Conservation (phyloP, 1,284 basidiomycete species). For the Psilocybe mexicana region DNA sequence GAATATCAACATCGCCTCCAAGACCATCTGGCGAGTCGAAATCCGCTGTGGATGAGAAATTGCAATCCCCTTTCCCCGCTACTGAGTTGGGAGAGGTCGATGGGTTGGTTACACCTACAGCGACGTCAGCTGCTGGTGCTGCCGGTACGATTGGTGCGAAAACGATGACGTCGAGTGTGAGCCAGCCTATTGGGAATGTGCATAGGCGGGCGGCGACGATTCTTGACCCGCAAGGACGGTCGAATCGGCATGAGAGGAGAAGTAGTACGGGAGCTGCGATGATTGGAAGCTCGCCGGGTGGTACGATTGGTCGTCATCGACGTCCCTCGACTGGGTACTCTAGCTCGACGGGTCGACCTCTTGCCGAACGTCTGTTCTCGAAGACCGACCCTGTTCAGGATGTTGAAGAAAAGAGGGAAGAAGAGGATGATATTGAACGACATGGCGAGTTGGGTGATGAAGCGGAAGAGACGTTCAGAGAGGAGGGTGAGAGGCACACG, state of each 20-base stretch:
- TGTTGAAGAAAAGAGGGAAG: conserved; percentile 41
- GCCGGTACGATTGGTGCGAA: conserved; percentile 27
- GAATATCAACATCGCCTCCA: conserved; percentile 37
- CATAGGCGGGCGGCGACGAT: conserved; percentile 76
- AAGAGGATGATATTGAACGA: conserved; percentile 26
- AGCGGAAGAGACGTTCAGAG: conserved; percentile 31
- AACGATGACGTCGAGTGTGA: conserved; percentile 39
- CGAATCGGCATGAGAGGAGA: conserved; percentile 69
- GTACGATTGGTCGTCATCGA: conserved; percentile 63
- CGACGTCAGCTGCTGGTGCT: too few relatives aligned
- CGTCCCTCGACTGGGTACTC: conserved; percentile 66
- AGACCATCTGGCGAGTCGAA: conserved; percentile 44
- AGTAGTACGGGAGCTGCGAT: conserved; percentile 73
- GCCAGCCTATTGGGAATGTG: conserved; percentile 54
- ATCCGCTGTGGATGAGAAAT: conserved; percentile 24
- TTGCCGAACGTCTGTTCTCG: conserved; percentile 51
- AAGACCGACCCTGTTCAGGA: conserved; percentile 38
- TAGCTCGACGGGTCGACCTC: conserved; percentile 37
- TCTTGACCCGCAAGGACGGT: conserved; percentile 61
- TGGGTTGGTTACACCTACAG: too few relatives aligned
- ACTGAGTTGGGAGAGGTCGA: neutral
- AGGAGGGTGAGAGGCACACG: conserved; percentile 45
- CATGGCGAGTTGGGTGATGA: conserved; percentile 23
- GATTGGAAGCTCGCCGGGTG: conserved; percentile 42
- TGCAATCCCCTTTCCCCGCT: neutral